Evolutionary conservation across 2,329 filamentous ascomycete species (phyloP), one percentile per base, ranked within the genome.

Genomic region (Dothideomycetidae sp.): DNA sequence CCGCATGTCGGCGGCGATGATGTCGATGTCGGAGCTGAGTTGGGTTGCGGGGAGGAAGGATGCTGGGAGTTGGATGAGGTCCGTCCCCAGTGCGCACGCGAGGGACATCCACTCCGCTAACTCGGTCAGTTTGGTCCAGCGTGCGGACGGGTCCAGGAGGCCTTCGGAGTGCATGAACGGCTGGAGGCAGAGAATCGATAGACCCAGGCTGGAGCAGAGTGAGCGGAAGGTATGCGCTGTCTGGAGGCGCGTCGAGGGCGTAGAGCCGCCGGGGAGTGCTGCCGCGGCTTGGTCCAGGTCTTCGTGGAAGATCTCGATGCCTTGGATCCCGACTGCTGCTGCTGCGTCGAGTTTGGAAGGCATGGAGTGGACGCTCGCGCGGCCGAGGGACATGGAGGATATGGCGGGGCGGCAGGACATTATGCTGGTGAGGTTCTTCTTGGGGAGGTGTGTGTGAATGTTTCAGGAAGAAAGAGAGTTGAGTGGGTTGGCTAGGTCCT

Each of bases 101-200:
- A 90, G 61, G 28, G 68, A 52, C 46, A 86, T 75, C 81, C 81
- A 88, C 13, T 78, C 61, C 9, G 67, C 60, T 14, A 88, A 66
- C 46, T 83, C 70, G 12, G 70, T 61, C 18, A 85, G 57, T 3
- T 73, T 64, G 15, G 62, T 56, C 1, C 58, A 56, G 49, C 81
- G 77, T 41, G 70, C 63, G 11, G 56, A 48, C 5, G 78, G 65
- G 55, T 84, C 73, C 4, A 74, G 42, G 0, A 85, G 65, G 1
- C 81, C 82, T 46, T 86, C 82, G 56, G 80, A 85, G 58, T 83
- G 73, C 61, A 72, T 70, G 53, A 88, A 86, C 0, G 82, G 82
- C 50, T 84, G 81, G 1, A 86, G 66, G 43, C 73, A 77, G 46
- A 83, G 64, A 46, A 83, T 70, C 5, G 60, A 50, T 13, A 83